Conservation (phyloP, 352 stramenopile species). For the Phytophthora constricta region DNA sequence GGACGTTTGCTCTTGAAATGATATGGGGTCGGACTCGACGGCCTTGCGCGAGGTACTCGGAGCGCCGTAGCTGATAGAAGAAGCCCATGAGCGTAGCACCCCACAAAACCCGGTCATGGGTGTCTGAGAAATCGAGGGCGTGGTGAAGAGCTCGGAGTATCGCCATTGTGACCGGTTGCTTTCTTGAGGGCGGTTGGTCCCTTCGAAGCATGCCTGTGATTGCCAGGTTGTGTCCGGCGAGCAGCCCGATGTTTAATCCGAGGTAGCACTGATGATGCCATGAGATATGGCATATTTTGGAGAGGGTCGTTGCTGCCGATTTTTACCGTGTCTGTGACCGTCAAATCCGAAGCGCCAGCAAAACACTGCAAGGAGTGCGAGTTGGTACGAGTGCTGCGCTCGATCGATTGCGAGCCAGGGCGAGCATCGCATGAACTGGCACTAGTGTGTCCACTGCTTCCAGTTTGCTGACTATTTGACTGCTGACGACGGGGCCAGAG, state of each 20-base stretch:
- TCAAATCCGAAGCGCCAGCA: conserved; percentile 3
- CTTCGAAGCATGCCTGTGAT: neutral
- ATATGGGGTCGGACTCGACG: neutral
- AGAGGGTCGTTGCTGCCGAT: neutral
- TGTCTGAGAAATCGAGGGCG: neutral
- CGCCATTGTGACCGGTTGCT: neutral
- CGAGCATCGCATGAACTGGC: neutral
- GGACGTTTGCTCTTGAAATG: neutral
- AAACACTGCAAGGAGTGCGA: conserved; percentile 14
- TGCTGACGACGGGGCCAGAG: conserved; percentile 12
- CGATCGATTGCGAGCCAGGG: conserved; percentile 10
- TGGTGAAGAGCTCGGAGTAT: neutral
- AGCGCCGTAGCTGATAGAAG: neutral
- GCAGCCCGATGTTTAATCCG: neutral
- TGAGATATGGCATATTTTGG: neutral
- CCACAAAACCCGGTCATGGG: neutral
- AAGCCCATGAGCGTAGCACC: neutral
- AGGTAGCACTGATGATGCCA: neutral
- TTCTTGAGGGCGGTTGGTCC: neutral
- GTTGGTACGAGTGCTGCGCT: neutral
- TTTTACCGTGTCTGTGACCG: neutral
- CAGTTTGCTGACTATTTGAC: conserved; percentile 3
- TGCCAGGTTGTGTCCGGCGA: neutral
- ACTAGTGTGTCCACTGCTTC: conserved; percentile 14
- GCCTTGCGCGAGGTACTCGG: neutral